These are phyloP conservation scores for Hanseniaspora gamundiae DNA, from an alignment of 1,139 yeast species.

Conservation along the genomic window DNA sequence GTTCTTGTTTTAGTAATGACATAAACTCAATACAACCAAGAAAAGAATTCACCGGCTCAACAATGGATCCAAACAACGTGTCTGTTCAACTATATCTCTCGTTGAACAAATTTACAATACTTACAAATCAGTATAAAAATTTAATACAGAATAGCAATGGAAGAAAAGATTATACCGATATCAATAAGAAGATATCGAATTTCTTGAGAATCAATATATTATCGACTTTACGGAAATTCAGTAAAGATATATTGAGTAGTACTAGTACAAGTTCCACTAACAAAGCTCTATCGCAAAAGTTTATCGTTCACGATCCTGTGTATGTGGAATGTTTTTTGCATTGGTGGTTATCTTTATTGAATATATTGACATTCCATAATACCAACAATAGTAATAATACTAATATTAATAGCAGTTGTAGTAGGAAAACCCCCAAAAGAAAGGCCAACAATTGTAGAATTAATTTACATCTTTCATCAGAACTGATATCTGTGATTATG, in stretches of 20 bases:
- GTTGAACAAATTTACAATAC: conserved; percentile 16
- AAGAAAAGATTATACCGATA: conserved; percentile 2
- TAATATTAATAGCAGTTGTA: too few species aligned
- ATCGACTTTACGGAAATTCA: conserved; percentile 13
- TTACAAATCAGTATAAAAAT: conserved; percentile 12
- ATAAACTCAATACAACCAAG: too few species aligned
- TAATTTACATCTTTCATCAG: conserved; percentile 7
- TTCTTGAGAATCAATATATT: conserved; percentile 17
- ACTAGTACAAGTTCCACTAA: too few species aligned
- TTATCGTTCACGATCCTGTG: neutral
- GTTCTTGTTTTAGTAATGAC: too few species aligned
- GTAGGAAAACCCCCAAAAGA: too few species aligned
- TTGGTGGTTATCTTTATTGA: conserved; percentile 24
- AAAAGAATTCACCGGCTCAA: too few species aligned
- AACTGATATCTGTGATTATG: conserved; percentile 16
- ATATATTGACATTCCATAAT: conserved; percentile 11
- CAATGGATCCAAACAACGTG: conserved; percentile 8
- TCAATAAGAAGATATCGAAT: conserved; percentile 10
- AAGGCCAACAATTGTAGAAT: neutral
- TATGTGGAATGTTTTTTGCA: conserved; percentile 12
- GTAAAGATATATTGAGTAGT: neutral
- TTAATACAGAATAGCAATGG: neutral
- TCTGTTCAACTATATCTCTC: conserved; percentile 14
- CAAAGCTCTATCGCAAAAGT: too few species aligned
- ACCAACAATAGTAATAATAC: neutral